Percentiles rank a stretch among this genome's conserved stretches.
Evolutionary conservation across 2,329 filamentous ascomycete species (phyloP).

Genomic region (Pseudogymnoascus sp.): DNA sequence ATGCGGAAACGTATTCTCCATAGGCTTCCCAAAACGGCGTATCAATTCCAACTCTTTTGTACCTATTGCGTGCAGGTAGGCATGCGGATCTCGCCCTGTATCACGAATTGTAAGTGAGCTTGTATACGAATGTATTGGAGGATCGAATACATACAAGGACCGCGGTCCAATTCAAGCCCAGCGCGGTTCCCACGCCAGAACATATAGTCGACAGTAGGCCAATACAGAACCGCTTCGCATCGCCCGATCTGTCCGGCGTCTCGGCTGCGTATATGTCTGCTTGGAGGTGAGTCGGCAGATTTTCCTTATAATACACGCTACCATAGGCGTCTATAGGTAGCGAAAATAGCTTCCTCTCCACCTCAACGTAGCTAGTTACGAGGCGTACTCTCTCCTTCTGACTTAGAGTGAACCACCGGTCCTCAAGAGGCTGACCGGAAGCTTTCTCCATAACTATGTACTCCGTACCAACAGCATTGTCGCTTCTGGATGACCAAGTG

Average conservation of each 20-base stretch:
- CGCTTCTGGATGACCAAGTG: constrained; percentile 31
- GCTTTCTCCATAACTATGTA: constrained; percentile 34
- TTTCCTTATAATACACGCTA: constrained; percentile 12
- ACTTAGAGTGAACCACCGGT: constrained; percentile 15
- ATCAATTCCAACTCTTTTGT: not conserved
- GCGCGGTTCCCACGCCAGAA: not conserved
- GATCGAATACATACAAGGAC: not conserved
- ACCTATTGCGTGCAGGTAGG: not conserved
- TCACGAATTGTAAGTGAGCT: not conserved
- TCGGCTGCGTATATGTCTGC: not conserved
- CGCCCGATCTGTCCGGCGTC: not conserved
- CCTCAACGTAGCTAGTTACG: not conserved
- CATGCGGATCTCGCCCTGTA: not conserved
- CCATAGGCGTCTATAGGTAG: constrained; percentile 11
- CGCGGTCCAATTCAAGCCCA: not conserved
- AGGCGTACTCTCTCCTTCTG: constrained; percentile 10
- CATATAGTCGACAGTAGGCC: not conserved
- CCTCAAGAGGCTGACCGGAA: constrained; percentile 24
- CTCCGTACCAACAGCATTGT: constrained; percentile 27
- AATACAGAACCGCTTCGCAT: not conserved
- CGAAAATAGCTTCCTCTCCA: constrained; percentile 10
- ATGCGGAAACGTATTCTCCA: not conserved
- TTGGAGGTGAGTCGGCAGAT: not conserved
- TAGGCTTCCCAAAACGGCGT: not conserved
- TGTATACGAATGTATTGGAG: not conserved